These are phyloP conservation scores for Colletotrichum sp. DNA, from an alignment of 2,329 filamentous ascomycete genomes.

Conservation along the genomic window DNA sequence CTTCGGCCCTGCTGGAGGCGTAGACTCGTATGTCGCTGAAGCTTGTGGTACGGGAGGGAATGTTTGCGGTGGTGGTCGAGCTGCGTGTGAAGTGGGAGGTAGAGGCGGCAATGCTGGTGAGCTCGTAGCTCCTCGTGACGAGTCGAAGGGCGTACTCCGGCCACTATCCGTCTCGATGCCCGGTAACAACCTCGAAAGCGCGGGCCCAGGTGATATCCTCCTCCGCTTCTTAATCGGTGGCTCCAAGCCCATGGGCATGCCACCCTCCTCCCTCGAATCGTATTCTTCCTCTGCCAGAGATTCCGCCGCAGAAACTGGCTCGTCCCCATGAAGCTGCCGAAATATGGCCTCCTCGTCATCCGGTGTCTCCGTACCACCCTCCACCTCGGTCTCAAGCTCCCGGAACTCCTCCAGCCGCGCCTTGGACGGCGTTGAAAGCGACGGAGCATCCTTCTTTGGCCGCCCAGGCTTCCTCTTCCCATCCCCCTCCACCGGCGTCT, in stretches of 20 bases:
- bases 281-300: neutral
- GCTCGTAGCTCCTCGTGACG: slow-evolving; percentile 6
- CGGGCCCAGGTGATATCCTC: neutral
- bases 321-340: slow-evolving; percentile 7
- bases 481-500: slow-evolving; percentile 29
- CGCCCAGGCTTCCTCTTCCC: slow-evolving; percentile 21
- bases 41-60: neutral
- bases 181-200: neutral
- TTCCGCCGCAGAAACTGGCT: neutral
- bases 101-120: slow-evolving; percentile 3
- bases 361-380: slow-evolving; percentile 26
- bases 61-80: neutral
- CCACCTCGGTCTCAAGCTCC: slow-evolving; percentile 22
- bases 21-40: neutral
- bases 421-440: slow-evolving; percentile 41
- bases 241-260: neutral
- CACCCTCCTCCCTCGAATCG: neutral
- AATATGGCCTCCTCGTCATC: slow-evolving; percentile 24
- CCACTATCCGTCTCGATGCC: slow-evolving; percentile 8
- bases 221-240: slow-evolving; percentile 12
- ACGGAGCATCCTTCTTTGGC: slow-evolving; percentile 32
- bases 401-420: slow-evolving; percentile 30
- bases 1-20: neutral
- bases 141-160: neutral
- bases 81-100: neutral